A percentile compares a stretch with the other conserved stretches of the same genome.
Evolutionary conservation across 768 basidiomycete genomes (phyloP).

Genomic region (Coprinellus micaceus): DNA sequence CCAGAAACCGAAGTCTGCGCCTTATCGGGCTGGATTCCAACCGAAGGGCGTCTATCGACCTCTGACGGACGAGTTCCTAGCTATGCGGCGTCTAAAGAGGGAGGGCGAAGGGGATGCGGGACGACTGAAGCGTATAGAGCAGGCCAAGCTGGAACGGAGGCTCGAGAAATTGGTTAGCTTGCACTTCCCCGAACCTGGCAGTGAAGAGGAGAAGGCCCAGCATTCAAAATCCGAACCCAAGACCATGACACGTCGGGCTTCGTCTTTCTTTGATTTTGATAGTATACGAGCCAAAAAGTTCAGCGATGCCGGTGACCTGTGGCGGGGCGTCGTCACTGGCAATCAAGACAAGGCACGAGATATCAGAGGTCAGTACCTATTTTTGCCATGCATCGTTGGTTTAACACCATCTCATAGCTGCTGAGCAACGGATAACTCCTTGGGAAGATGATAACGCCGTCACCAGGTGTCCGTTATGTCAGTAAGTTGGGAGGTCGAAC

Average conservation of each 20-base stretch:
- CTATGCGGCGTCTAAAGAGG: conserved; percentile 35
- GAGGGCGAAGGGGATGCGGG: conserved; percentile 33
- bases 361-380: conserved; percentile 54
- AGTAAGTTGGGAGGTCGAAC: conserved; percentile 38
- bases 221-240: not conserved
- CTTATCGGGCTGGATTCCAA: conserved; percentile 91
- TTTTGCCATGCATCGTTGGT: conserved; percentile 9
- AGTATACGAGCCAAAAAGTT: conserved; percentile 52
- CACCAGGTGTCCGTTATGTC: conserved; percentile 82
- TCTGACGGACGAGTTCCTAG: conserved; percentile 79
- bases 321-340: conserved; percentile 53
- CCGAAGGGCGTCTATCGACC: conserved; percentile 79
- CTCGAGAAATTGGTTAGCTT: conserved; percentile 82
- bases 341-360: conserved; percentile 44
- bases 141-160: conserved; percentile 78
- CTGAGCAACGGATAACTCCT: conserved; percentile 90
- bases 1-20: conserved; percentile 34
- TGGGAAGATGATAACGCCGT: conserved; percentile 86
- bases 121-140: conserved; percentile 61
- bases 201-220: conserved; percentile 2
- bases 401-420: conserved; percentile 37
- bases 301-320: conserved; percentile 60
- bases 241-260: conserved; percentile 42
- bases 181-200: conserved; percentile 49
- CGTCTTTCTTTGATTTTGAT: conserved; percentile 74